phyloP scores from a whole-genome alignment of 441 rosid genomes.

The Croton laevigatus region DNA sequence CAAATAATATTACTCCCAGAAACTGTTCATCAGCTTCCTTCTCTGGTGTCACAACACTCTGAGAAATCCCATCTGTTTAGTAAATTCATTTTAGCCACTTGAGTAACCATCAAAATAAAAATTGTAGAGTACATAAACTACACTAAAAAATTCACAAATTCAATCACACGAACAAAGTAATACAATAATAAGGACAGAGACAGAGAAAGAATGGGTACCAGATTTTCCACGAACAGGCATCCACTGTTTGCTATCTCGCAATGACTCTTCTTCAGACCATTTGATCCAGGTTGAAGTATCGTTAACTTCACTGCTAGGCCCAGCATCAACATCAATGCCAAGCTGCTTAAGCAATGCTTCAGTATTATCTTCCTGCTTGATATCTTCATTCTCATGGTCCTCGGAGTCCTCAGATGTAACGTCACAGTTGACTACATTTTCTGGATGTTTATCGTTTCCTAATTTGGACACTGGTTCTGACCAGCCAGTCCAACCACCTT shows the following conservation, averaged over 20 bases:
- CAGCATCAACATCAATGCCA: conserved; percentile 74
- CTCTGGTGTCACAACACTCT: conserved; percentile 38
- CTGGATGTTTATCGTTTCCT: conserved; percentile 36
- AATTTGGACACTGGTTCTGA: conserved; percentile 57
- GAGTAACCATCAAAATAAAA: neutral
- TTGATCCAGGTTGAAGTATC: conserved; percentile 80
- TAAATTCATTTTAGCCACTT: conserved; percentile 16
- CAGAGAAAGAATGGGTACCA: conserved; percentile 41
- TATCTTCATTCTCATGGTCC: conserved; percentile 49
- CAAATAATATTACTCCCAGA: conserved; percentile 64
- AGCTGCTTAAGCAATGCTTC: conserved; percentile 77
- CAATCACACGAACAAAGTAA: too few species aligned
- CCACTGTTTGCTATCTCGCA: conserved; percentile 78
- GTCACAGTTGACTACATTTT: conserved; percentile 29
- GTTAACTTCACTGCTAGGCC: conserved; percentile 57
- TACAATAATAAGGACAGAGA: neutral
- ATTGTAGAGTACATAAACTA: neutral
- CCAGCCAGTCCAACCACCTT: conserved; percentile 99
- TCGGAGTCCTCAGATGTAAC: conserved; percentile 41
- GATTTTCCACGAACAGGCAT: conserved; percentile 68
- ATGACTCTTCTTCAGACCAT: conserved; percentile 83
- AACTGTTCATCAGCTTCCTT: conserved; percentile 65
- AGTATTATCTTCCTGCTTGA: conserved; percentile 69
- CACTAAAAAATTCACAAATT: neutral
- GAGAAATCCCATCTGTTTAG: conserved; percentile 35